Evolutionary conservation across 768 basidiomycete genomes (phyloP), one percentile per base, ranked within the genome.

Genomic region (Lactarius deliciosus): DNA sequence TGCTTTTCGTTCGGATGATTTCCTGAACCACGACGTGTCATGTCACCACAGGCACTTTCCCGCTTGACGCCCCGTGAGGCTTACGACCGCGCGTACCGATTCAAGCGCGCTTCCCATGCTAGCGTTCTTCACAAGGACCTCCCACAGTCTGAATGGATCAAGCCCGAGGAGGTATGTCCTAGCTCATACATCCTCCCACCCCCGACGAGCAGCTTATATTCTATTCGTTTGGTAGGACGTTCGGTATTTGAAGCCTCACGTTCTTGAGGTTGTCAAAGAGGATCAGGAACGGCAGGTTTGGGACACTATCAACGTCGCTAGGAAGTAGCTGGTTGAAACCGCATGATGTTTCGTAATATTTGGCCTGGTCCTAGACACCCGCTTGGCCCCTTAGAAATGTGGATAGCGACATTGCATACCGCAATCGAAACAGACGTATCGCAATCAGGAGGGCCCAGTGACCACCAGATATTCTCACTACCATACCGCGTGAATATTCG

Each of bases 41-140:
- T 57, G 63, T 16, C n/a, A 36, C 38, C 22, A 43, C 72, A 98
- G 96, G 96, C 96, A 41, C 77, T 99, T 69, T 76, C 74, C 54
- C 94, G 96, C 73, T 80, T 99, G 74, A 86, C 92, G 56, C 82
- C 85, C 38, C 83, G 85, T 57, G 88, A 98, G 79, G 75, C 81
- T 40, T 98, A 95, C 78, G 96, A 97, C 83, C 92, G 97, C 68
- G 86, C 86, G 64, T 97, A 81, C 85, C 91, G 97, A 69, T 80
- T 96, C 77, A 92, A 94, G 76, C 79, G 87, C n/a, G 90, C 91
- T 30, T 85, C 86, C 40, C 94, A 96, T 63, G 82, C 85, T 63
- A 89, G 88, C 64, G 82, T 94, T 64, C 77, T 92, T 56, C 96
- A 98, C 78, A 82, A 85, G 59, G 82, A 86, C 32, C 83, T 98